Percentiles rank a stretch among this genome's conserved stretches.
Evolutionary conservation across 2,329 filamentous ascomycete species (phyloP).

Genomic region (Cephalotrichum gorgonifer): DNA sequence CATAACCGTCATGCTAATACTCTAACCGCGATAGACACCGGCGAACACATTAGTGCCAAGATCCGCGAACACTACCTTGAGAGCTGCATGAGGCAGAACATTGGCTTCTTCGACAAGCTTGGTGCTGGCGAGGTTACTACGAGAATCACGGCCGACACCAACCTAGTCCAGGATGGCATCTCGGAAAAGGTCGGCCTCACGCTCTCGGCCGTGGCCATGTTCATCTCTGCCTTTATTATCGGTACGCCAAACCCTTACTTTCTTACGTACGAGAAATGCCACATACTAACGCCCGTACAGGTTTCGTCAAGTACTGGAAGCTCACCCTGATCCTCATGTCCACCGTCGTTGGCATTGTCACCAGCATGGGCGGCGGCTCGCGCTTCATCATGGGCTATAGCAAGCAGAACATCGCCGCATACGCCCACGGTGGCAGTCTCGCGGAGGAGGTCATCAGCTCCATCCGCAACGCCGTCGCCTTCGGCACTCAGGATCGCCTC

Average conservation of each 20-base stretch:
- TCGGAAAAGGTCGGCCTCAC: slow-evolving; percentile 81
- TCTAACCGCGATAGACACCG: slow-evolving; percentile 39
- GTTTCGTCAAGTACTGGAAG: slow-evolving; percentile 87
- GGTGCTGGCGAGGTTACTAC: slow-evolving; percentile 91
- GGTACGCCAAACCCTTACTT: slow-evolving; percentile 20
- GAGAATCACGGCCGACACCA: slow-evolving; percentile 87
- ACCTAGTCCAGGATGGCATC: slow-evolving; percentile 86
- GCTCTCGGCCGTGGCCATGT: slow-evolving; percentile 66
- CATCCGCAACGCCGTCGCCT: slow-evolving; percentile 83
- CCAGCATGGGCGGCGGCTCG: slow-evolving; percentile 66
- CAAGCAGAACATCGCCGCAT: slow-evolving; percentile 66
- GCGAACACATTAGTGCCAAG: slow-evolving; percentile 68
- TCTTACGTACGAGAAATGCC: neutral
- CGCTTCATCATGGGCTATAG: slow-evolving; percentile 71
- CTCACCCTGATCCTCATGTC: slow-evolving; percentile 79
- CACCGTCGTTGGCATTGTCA: slow-evolving; percentile 68
- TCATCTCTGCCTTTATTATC: slow-evolving; percentile 81
- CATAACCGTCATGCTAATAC: neutral
- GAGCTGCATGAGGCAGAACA: slow-evolving; percentile 78
- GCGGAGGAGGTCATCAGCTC: slow-evolving; percentile 94
- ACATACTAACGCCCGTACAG: neutral
- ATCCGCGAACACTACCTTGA: slow-evolving; percentile 76
- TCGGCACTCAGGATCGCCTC: slow-evolving; percentile 88
- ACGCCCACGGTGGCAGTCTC: slow-evolving; percentile 75
- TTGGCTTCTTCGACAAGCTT: slow-evolving; percentile 86